Percentiles rank a stretch among this genome's conserved stretches.
phyloP scores from a whole-genome alignment of 192 early-diverging fungal species.

The Physocladia obscura region DNA sequence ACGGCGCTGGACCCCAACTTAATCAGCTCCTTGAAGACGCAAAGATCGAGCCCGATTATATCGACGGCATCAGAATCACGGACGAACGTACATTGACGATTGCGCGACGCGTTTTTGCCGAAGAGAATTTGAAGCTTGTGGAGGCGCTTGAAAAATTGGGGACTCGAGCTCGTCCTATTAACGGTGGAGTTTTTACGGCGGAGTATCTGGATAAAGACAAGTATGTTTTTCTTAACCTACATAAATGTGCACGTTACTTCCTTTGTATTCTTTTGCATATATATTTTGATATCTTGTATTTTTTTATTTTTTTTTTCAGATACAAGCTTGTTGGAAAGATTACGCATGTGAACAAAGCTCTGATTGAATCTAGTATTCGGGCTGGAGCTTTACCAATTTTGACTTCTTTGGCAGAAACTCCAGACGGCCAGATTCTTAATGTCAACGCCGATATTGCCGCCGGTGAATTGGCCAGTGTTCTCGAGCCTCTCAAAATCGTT shows the following conservation, averaged over 20 bases:
- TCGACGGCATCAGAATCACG: slow-evolving; percentile 96
- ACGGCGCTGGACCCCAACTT: slow-evolving; percentile 96
- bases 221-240: not conserved
- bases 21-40: slow-evolving; percentile 88
- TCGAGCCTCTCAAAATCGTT: slow-evolving; percentile 97
- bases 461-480: slow-evolving; percentile 90
- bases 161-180: slow-evolving; percentile 93
- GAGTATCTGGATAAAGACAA: slow-evolving; percentile 94
- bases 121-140: slow-evolving; percentile 95
- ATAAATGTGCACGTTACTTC: not conserved
- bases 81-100: slow-evolving; percentile 90
- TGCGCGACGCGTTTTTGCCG: slow-evolving; percentile 89
- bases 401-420: slow-evolving; percentile 93
- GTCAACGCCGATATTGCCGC: slow-evolving; percentile 99
- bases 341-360: slow-evolving; percentile 83
- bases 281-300: not conserved
- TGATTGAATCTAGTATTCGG: slow-evolving; percentile 89
- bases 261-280: not conserved
- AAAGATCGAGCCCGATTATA: slow-evolving; percentile 93
- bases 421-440: slow-evolving; percentile 94
- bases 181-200: slow-evolving; percentile 93
- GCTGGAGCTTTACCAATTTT: slow-evolving; percentile 95
- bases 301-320: not conserved
- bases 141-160: slow-evolving; percentile 94
- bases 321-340: slow-evolving; percentile 95